Conservation (phyloP, 2,329 filamentous ascomycete species). For the Zasmidium angulare region DNA sequence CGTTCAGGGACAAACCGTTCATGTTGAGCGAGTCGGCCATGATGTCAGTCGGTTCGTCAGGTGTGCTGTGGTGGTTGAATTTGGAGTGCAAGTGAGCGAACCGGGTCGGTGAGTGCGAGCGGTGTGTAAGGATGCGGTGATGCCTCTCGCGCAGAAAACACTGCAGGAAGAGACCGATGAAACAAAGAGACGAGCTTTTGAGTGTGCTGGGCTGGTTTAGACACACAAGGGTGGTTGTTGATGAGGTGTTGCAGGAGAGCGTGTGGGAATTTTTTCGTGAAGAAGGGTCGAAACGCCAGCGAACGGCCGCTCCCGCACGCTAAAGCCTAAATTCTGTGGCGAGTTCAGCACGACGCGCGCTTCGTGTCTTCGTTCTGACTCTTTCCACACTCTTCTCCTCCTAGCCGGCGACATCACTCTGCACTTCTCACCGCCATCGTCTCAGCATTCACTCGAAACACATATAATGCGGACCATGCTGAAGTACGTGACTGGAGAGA, state of each 20-base stretch:
- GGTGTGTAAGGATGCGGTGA: conserved; percentile 7
- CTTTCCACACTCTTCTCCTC: neutral
- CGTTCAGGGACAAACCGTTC: conserved; percentile 69
- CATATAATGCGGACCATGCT: too few relatives aligned
- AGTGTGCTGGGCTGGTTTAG: neutral
- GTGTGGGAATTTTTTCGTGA: too few relatives aligned
- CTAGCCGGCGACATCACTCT: too few relatives aligned
- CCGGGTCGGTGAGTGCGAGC: conserved; percentile 26
- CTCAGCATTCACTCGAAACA: neutral
- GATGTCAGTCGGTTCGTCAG: conserved; percentile 10
- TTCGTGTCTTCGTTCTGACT: neutral
- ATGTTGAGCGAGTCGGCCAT: conserved; percentile 88
- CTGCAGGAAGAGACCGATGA: conserved; percentile 20
- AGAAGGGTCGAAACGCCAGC: too few relatives aligned
- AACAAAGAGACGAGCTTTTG: conserved; percentile 1
- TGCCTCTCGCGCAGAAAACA: conserved; percentile 21
- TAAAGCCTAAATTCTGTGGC: neutral
- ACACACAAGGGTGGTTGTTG: neutral
- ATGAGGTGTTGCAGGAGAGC: neutral
- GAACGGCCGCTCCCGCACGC: too few relatives aligned
- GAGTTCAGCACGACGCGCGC: neutral
- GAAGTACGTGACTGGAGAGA: neutral
- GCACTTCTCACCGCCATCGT: neutral
- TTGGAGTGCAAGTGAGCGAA: conserved; percentile 27
- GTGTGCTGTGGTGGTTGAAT: conserved; percentile 7